These are phyloP conservation scores for Calycina herbarum DNA, from an alignment of 2,329 filamentous ascomycete genomes.

Conservation along the genomic window DNA sequence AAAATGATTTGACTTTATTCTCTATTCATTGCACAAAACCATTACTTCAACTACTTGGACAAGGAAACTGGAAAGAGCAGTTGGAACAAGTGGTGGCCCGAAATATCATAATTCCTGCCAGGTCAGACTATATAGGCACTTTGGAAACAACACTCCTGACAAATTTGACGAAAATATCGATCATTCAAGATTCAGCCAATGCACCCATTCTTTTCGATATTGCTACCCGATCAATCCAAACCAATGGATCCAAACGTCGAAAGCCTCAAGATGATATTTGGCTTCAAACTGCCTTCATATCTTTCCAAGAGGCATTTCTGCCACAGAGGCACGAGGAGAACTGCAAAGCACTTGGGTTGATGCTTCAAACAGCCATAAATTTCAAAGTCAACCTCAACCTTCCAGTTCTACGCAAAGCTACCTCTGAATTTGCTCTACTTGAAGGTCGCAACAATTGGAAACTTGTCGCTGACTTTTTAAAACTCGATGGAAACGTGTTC, in stretches of 20 bases:
- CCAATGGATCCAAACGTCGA: constrained; percentile 45
- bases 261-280: constrained; percentile 48
- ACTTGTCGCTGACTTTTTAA: constrained; percentile 45
- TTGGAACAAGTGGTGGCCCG: constrained; percentile 38
- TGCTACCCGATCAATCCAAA: constrained; percentile 45
- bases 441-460: constrained; percentile 40
- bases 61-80: constrained; percentile 24
- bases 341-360: constrained; percentile 31
- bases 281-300: constrained; percentile 49
- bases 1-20: constrained; percentile 30
- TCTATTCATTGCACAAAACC: constrained; percentile 37
- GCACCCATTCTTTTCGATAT: constrained; percentile 47
- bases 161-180: constrained; percentile 28
- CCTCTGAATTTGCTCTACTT: constrained; percentile 31
- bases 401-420: constrained; percentile 37
- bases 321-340: constrained; percentile 19
- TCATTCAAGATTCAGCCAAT: constrained; percentile 39
- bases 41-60: constrained; percentile 33
- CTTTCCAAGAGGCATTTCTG: constrained; percentile 31
- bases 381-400: constrained; percentile 40
- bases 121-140: constrained; percentile 22
- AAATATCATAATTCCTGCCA: constrained; percentile 39
- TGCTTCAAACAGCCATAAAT: constrained; percentile 40
- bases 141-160: constrained; percentile 27
- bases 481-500: constrained; percentile 48